These are phyloP conservation scores for Xylaria hypoxylon DNA, from an alignment of 2,329 filamentous ascomycete species.

Conservation along the genomic window DNA sequence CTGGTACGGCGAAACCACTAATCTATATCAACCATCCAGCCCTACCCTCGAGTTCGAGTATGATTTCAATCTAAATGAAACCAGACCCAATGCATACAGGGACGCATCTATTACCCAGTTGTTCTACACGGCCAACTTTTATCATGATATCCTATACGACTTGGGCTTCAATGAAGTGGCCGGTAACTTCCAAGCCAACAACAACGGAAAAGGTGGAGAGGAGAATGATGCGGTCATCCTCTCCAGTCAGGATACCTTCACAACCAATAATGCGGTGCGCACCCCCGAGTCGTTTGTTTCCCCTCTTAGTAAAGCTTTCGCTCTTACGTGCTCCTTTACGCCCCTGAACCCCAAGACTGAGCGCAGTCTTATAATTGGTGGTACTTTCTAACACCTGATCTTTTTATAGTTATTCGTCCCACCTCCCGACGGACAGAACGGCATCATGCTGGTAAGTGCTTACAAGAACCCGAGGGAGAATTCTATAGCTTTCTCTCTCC, in stretches of 20 bases:
- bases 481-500: background rate
- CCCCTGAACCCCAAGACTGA: background rate
- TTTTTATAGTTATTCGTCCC: constrained; percentile 51
- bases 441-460: constrained; percentile 59
- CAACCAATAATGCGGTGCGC: constrained; percentile 64
- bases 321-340: background rate
- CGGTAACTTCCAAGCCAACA: constrained; percentile 70
- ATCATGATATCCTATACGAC: constrained; percentile 68
- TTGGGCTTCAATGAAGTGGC: constrained; percentile 69
- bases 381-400: background rate
- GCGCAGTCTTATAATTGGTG: background rate
- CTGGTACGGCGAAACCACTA: constrained; percentile 57
- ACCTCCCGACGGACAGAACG: constrained; percentile 62
- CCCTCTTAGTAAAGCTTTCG: background rate
- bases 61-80: constrained; percentile 51
- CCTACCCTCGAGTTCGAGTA: constrained; percentile 60
- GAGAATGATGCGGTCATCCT: constrained; percentile 66
- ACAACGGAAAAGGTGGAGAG: constrained; percentile 63
- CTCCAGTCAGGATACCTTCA: constrained; percentile 66
- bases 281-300: background rate
- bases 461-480: background rate
- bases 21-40: constrained; percentile 62
- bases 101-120: constrained; percentile 69
- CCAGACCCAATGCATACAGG: constrained; percentile 57
- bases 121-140: constrained; percentile 70